phyloP scores from a whole-genome alignment of 768 basidiomycete genomes.

The Xerocomellus intermedius region DNA sequence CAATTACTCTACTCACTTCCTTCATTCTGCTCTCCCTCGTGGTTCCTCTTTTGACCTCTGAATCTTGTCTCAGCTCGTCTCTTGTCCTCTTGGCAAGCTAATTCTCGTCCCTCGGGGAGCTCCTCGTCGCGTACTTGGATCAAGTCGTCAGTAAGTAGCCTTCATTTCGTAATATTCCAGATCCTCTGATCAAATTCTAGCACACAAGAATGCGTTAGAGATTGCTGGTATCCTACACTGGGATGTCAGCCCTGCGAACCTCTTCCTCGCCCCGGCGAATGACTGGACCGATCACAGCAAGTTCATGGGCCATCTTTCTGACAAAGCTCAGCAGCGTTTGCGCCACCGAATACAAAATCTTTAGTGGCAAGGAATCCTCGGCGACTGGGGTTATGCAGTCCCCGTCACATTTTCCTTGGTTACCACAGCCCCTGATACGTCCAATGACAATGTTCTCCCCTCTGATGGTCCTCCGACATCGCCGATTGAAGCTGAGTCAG shows the following conservation, averaged over 20 bases:
- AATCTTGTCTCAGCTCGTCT: neutral
- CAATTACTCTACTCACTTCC: neutral
- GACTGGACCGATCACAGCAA: too few relatives aligned
- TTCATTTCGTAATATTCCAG: too few relatives aligned
- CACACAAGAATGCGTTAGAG: neutral
- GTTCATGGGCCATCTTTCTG: too few relatives aligned
- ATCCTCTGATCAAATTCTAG: neutral
- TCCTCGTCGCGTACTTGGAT: neutral
- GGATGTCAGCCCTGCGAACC: neutral
- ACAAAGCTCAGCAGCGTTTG: neutral
- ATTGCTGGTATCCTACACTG: neutral
- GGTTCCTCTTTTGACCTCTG: neutral
- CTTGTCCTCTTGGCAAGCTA: neutral
- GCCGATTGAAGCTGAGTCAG: too few relatives aligned
- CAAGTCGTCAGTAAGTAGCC: neutral
- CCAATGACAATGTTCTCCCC: too few relatives aligned
- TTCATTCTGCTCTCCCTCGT: neutral
- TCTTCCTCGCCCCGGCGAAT: neutral
- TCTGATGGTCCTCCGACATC: too few relatives aligned
- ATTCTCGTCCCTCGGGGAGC: neutral
- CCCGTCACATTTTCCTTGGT: too few relatives aligned
- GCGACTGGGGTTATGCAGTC: too few relatives aligned
- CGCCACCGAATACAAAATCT: neutral
- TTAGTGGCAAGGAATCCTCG: too few relatives aligned
- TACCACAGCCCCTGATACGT: too few relatives aligned